Evolutionary conservation across 2,329 filamentous ascomycete genomes (phyloP), one percentile per base, ranked within the genome.

Genomic region (Hymenoscyphus scutula): DNA sequence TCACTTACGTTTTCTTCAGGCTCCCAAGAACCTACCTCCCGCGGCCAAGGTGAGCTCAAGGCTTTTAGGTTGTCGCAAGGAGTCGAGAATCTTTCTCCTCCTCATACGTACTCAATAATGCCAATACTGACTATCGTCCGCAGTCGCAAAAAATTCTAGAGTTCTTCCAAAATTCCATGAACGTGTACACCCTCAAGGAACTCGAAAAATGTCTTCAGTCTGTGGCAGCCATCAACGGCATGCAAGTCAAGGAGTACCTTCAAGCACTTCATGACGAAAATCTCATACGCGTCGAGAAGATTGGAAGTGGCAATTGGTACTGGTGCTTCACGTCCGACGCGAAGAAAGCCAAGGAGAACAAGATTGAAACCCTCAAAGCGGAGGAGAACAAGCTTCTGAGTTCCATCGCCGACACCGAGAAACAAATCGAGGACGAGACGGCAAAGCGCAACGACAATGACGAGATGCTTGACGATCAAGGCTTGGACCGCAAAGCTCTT

Each of bases 291-390:
- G 82, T 88, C 30, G 87, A 89, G 76, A 89, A 89, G 74, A 89
- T 90, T 69, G 87, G 87, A 53, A 87, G 81, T 66, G 86, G 85
- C 30, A 89, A 89, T 73, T 90, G 87, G 87, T 89, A 89, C 76
- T 90, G 87, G 87, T 82, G 80, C 66, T 89, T 89, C 72, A 78
- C 76, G 19, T 84, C 80, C 30, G 84, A 88, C 59, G 83, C 71
- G 10, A 75, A 72, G 68, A 73, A 83, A 70, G 81, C 78, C 71
- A 81, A 79, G 55, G 73, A 76, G 59, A 74, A 73, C 19, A 68
- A 74, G 34, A 71, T 75, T 65, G 74, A 71, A 55, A 76, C 70
- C 30, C 62, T 79, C 63, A 74, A 75, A 67, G 68, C 69, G 45
- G 77, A 79, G 62, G 74, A 74, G 57, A 68, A 30, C 32, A 72